Evolutionary conservation across 495 filamentous ascomycete species (phyloP).

Genomic region (Aspergillus carlsbadensis): DNA sequence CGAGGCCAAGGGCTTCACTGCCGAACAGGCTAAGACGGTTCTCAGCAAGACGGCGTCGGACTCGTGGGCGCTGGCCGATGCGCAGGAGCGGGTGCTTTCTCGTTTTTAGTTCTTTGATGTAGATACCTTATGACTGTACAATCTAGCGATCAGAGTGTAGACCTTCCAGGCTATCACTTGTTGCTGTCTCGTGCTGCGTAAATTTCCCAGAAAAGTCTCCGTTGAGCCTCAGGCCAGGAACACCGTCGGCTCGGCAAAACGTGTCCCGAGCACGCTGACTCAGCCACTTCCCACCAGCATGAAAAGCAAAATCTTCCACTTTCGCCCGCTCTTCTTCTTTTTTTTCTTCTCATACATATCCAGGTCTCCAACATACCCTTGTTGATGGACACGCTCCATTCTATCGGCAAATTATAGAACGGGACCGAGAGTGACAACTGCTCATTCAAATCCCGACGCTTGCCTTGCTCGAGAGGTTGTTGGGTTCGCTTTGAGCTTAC

Average conservation of each 20-base stretch:
- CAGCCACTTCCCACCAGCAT: no score
- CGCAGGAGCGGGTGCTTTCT: constrained; percentile 65
- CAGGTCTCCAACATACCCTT: constrained; percentile 51
- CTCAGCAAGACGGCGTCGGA: constrained; percentile 66
- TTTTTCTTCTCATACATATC: constrained; percentile 32
- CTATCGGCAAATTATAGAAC: constrained; percentile 42
- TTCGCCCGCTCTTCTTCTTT: no score
- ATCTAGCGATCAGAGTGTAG: constrained; percentile 7
- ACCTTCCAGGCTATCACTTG: no score
- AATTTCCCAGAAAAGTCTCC: no score
- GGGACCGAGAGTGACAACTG: constrained; percentile 48
- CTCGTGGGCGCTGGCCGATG: constrained; percentile 74
- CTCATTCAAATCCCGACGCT: constrained; percentile 52
- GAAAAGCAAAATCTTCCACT: neutral
- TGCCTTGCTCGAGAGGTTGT: constrained; percentile 33
- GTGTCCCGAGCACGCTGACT: neutral
- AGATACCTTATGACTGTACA: constrained; percentile 12
- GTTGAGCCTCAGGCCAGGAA: neutral
- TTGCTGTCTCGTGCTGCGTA: no score
- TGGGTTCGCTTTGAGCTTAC: constrained; percentile 55
- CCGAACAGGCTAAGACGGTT: constrained; percentile 67
- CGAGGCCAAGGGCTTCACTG: constrained; percentile 81
- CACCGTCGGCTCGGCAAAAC: neutral
- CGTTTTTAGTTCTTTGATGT: constrained; percentile 45
- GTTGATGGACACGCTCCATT: constrained; percentile 34